Base-by-base conservation (phyloP, 225 moss, liverwort and hornwort species). In the Physcomitrium patens region DNA sequence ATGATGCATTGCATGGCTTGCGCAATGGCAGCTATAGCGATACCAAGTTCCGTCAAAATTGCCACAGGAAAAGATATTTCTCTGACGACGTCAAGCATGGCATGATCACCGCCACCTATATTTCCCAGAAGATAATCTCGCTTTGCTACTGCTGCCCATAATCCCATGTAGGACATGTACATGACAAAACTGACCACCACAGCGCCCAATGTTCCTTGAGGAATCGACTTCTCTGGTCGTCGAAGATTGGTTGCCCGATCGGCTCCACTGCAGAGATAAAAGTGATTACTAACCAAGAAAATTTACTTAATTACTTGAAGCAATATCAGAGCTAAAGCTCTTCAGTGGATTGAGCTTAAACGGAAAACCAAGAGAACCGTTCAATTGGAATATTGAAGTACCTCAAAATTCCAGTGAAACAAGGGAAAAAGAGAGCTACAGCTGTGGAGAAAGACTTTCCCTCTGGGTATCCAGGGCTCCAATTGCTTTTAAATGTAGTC, bases 1-100 rank as follows among this genome's bases (percentile, higher is more conserved):
- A 94, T 97, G 47, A 97, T 76, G 85, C 97, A 97, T 55, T 97
- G 97, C 79, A 97, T 89, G 60, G 97, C 97, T 86, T 97, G 97
- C 9, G 97, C 86, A 66, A 97, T 84, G 23, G 97, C 83, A 7
- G 94, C 94, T 45, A 97, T 85, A 63, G 91, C 93, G 23, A 97
- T 94, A 17, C 97, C 97, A 41, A 97, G 87, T 76, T 97, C 91
- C n/a, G 97, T 97, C 8, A 94, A 82, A 60, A 94, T 91, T 13
- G 92, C 87, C 22, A 91, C 81, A 1, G 97, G 97, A 65, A 87
- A 93, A 3, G 92, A 87, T 76, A 97, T 86, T 74, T 94, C 89
- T 47, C 73, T 80, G 27, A 97, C 97, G 1, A 93, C 94, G 20
- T 83, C 63, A 7, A 94, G 82, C 73, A 92, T 67, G 56, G 89